Base-by-base conservation (phyloP, 1,284 basidiomycete genomes). In the Coriolopsis trogii region DNA sequence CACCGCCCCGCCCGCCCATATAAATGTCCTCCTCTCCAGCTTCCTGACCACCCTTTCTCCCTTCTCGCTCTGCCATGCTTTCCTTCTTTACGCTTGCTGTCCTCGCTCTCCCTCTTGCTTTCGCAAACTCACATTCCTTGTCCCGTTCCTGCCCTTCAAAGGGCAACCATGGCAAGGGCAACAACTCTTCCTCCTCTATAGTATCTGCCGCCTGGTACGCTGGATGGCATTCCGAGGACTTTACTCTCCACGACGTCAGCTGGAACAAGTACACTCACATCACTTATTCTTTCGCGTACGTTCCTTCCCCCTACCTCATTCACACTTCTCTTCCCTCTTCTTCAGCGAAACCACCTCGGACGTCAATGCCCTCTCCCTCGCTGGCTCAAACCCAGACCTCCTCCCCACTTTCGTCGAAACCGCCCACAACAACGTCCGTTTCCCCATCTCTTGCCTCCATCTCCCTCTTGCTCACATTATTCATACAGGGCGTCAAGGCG, bases 241-340 rank as follows among this genome's bases (percentile, higher is more conserved):
- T 79, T 61, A 70, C 77, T 0, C 71, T 85, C 37, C 65, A 72
- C 28, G 65, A 75, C 38, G 75, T 88, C 46, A 74, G 73, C 56
- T 88, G 84, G 85, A 61, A 67, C 26, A 78, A 79, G 65, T 87
- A 87, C 67, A 86, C 80, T 5, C 77, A 82, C 58, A 66, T 88
- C 69, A 77, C 78, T 12, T 88, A 84, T 66, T 78, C 84, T 34
- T 85, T 85, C 66, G 86, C 78, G 78, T 84, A 63, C 70, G 81
- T 29, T n/a, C 28, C 41, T 33, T 10, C 38, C 21, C 36, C 7
- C 10, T 23, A n/a, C 8, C 10, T 33, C 10, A 2, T 9, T 51
- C 2, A 29, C 15, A 24, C 12, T 24, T 20, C 15, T 16, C 8
- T 34, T 18, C 20, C 9, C 33, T 4, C n/a, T n/a, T 24, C 18